A percentile compares a stretch with the other conserved stretches of the same genome.
phyloP scores from a whole-genome alignment of 2,329 filamentous ascomycete species.

The Parastagonospora nodorum region DNA sequence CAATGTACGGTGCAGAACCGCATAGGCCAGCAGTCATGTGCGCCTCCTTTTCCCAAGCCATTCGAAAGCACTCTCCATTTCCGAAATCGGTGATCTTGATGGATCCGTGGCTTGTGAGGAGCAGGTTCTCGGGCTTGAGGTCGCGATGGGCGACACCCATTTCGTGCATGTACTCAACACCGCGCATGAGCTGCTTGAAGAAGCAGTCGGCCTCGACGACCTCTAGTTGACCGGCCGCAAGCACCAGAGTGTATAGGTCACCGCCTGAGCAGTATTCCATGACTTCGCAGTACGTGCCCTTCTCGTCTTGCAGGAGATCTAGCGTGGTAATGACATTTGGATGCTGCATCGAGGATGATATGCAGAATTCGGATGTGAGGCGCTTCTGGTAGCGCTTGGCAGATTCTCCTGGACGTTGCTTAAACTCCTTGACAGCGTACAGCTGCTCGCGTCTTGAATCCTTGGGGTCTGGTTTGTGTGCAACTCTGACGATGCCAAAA shows the following conservation, averaged over 20 bases:
- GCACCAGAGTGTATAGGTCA: conserved; percentile 90
- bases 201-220: conserved; percentile 94
- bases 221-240: conserved; percentile 89
- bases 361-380: conserved; percentile 96
- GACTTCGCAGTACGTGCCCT: conserved; percentile 97
- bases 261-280: conserved; percentile 99
- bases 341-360: conserved; percentile 93
- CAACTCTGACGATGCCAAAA: conserved; percentile 96
- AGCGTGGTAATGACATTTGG: conserved; percentile 98
- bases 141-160: conserved; percentile 99
- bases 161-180: conserved; percentile 98
- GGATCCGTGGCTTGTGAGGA: conserved; percentile 87
- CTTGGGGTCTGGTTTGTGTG: conserved; percentile 88
- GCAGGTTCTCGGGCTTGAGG: conserved; percentile 93
- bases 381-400: conserved; percentile 98
- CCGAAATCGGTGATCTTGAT: conserved; percentile 99
- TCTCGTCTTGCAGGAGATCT: conserved; percentile 91
- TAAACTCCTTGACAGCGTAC: conserved; percentile 98
- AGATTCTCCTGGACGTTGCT: conserved; percentile 89
- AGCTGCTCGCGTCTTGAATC: conserved; percentile 80
- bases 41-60: conserved; percentile 98
- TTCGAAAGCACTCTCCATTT: conserved; percentile 98
- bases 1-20: conserved; percentile 95
- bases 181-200: conserved; percentile 99
- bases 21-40: conserved; percentile 98